Percentiles rank a stretch among this genome's conserved stretches.
Conservation (phyloP, 164 flowering plant genomes). For the Hamamelis virginiana region DNA sequence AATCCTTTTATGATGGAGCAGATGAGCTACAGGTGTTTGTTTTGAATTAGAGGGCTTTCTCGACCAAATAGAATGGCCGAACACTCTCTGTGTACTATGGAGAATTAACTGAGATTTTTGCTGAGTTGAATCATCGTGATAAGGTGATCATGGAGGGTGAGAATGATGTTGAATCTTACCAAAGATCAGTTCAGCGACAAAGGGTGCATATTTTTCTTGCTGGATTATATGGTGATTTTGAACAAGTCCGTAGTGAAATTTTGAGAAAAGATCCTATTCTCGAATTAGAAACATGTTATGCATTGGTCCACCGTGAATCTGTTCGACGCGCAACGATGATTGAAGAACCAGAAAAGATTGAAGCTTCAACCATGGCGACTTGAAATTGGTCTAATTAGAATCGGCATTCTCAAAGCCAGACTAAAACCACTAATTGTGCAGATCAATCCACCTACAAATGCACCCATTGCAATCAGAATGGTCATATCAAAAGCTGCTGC, state of each 20-base stretch:
- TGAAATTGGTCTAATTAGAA: neutral
- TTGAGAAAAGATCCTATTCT: no score
- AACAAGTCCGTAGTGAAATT: no score
- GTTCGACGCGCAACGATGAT: no score
- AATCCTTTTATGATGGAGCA: constrained; percentile 11
- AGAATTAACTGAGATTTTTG: constrained; percentile 1
- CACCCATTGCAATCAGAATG: no score
- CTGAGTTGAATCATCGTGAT: neutral
- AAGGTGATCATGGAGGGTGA: no score
- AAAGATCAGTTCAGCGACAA: neutral
- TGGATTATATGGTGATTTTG: no score
- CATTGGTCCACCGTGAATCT: neutral
- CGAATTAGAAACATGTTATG: no score
- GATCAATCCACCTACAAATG: neutral
- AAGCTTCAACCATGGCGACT: neutral
- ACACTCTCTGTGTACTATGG: constrained; percentile 3
- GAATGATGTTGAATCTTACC: neutral
- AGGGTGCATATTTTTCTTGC: neutral
- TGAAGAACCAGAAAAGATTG: no score
- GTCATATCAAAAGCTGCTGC: no score
- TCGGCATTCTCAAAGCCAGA: neutral
- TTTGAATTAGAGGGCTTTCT: constrained; percentile 5
- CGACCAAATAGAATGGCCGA: no score
- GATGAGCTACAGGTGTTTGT: constrained; percentile 6
- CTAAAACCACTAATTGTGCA: neutral